Evolutionary conservation across 768 basidiomycete species (phyloP), one percentile per base, ranked within the genome.

Genomic region (Kwoniella bestiolae): DNA sequence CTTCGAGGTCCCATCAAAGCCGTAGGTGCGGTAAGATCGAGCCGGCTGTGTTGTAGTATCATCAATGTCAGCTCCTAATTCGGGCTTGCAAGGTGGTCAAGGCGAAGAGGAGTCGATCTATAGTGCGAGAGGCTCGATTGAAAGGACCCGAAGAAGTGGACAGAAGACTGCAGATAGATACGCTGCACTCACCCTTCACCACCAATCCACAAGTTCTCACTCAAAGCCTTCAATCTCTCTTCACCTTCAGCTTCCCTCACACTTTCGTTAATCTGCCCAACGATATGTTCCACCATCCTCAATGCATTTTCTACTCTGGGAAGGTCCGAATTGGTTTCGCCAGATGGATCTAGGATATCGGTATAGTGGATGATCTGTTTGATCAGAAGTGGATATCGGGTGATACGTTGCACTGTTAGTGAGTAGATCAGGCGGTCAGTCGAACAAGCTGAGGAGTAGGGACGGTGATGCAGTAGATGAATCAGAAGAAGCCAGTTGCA

Each of bases 1-100:
- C 84, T 85, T 18, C 95, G 85, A n/a, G 85, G 82, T 0, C 94
- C 95, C 83, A 94, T 87, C 65, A 88, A 85, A 0, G 91, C 87
- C 5, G 95, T 97, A 0, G 91, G 90, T 0, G 90, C 91, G 0
- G 92, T 94, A n/a, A 97, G 82, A 77, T 97, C 93, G 23, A 96
- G 86, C 18, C 90, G 88, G 5, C 89, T 89, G 32, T 29, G 3
- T 41, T 14, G 38, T n/a, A n/a, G 18, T 18, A 41, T 14, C 7
- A 8, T 41, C 38, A 18, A 5, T 14, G 38, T 41, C 38, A 41
- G 38, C 38, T 41, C 18, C 38, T 41, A 14, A 0, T 9, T 18
- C 38, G 5, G 18, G 18, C 2, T 18, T 9, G 0, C 38, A 41
- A 41, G 18, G n/a, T n/a, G 1, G 18, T 41, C 38, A 41, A 41